Evolutionary conservation across 2,329 filamentous ascomycete genomes (phyloP).

Genomic region (Fusarium guadeloupense): DNA sequence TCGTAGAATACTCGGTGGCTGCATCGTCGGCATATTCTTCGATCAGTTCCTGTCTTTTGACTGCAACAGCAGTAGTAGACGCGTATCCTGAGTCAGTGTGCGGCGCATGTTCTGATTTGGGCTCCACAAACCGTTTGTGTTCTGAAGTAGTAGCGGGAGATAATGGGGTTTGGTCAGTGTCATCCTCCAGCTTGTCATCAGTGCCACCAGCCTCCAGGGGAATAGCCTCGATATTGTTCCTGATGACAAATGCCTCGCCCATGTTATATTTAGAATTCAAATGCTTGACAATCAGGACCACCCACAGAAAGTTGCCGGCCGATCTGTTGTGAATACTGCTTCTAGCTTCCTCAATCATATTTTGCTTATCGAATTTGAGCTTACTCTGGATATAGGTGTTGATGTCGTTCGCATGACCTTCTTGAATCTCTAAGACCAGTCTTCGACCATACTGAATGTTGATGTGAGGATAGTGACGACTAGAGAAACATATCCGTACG

Average conservation of each 20-base stretch:
- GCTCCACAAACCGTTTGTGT: too few relatives aligned
- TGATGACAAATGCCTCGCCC: too few relatives aligned
- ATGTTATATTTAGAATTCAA: too few relatives aligned
- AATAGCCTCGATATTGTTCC: too few relatives aligned
- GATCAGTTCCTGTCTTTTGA: too few relatives aligned
- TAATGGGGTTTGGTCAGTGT: too few relatives aligned
- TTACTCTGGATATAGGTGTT: slow-evolving; percentile 20
- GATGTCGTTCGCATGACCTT: slow-evolving; percentile 42
- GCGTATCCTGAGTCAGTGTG: too few relatives aligned
- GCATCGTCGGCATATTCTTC: not conserved
- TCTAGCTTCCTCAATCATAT: not conserved
- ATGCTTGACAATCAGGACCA: slow-evolving; percentile 52
- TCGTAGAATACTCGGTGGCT: not conserved
- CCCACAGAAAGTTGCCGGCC: slow-evolving; percentile 56
- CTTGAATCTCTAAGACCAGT: slow-evolving; percentile 41
- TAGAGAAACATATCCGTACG: slow-evolving; percentile 55
- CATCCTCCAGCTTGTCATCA: too few relatives aligned
- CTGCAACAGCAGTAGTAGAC: too few relatives aligned
- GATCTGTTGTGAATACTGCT: slow-evolving; percentile 48
- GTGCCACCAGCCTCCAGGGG: too few relatives aligned
- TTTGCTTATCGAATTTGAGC: slow-evolving; percentile 2
- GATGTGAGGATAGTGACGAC: slow-evolving; percentile 58
- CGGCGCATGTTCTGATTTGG: too few relatives aligned
- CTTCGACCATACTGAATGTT: slow-evolving; percentile 41
- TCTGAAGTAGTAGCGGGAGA: too few relatives aligned